Percentiles rank a stretch among this genome's conserved stretches.
Evolutionary conservation across 1,139 yeast genomes (phyloP).

Genomic region (Taphrina flavorubra): DNA sequence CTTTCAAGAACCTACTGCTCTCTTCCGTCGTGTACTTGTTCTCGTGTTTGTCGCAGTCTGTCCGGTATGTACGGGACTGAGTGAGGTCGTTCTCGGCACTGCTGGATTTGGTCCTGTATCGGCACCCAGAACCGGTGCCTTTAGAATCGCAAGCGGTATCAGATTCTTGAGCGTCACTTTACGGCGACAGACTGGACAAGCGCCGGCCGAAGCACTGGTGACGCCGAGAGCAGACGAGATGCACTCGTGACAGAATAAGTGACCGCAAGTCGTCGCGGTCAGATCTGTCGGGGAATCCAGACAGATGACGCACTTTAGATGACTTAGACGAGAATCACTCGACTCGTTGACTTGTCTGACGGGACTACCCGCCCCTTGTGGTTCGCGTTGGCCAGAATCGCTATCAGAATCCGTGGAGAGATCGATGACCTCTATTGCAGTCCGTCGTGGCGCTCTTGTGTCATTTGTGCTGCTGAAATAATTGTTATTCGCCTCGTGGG

Average conservation of each 20-base stretch:
- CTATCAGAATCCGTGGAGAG: constrained; percentile 28
- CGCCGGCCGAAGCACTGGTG: constrained; percentile 25
- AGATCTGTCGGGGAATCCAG: constrained; percentile 38
- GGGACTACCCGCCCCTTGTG: not conserved
- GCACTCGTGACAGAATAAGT: constrained; percentile 37
- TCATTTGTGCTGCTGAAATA: not conserved
- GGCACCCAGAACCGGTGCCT: not conserved
- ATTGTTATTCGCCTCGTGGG: not conserved
- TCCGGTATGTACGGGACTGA: not conserved
- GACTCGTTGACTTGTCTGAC: constrained; percentile 25
- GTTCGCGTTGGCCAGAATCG: not conserved
- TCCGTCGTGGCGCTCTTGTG: constrained; percentile 10
- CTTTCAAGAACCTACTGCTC: not conserved
- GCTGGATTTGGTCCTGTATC: not conserved
- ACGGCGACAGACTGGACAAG: constrained; percentile 36
- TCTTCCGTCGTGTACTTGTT: constrained; percentile 4
- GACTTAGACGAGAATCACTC: constrained; percentile 34
- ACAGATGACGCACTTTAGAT: constrained; percentile 36
- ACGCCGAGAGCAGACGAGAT: constrained; percentile 13
- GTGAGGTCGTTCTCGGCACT: not conserved
- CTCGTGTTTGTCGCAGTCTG: not conserved
- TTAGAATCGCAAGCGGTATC: constrained; percentile 27
- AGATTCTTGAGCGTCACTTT: constrained; percentile 28
- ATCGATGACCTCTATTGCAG: constrained; percentile 28
- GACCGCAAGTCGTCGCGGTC: constrained; percentile 39